Evolutionary conservation across 2,329 filamentous ascomycete species (phyloP).

Genomic region (Alternaria postmessia): DNA sequence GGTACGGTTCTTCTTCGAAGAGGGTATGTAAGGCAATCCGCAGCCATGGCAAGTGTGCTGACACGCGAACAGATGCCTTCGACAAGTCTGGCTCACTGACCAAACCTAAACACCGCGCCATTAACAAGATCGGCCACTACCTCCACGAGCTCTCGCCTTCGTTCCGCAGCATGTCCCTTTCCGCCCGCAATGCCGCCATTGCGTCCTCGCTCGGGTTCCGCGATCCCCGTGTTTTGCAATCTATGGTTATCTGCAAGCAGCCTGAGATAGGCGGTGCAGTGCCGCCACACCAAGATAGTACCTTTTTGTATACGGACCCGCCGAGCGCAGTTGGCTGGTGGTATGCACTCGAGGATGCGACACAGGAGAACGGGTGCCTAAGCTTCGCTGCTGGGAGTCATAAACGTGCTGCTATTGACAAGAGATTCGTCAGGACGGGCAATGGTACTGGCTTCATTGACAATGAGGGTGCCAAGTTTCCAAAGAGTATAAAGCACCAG

Average conservation of each 20-base stretch:
- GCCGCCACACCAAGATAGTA: conserved; percentile 88
- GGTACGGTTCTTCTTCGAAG: conserved; percentile 96
- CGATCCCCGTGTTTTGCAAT: conserved; percentile 83
- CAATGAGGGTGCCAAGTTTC: conserved; percentile 73
- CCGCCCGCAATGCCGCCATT: conserved; percentile 66
- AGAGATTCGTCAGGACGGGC: conserved; percentile 75
- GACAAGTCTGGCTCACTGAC: conserved; percentile 67
- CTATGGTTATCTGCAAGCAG: conserved; percentile 99
- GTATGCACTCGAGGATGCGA: conserved; percentile 96
- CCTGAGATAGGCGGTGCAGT: conserved; percentile 94
- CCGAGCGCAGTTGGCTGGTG: conserved; percentile 94
- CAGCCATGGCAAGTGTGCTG: not conserved
- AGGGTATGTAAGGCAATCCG: conserved; percentile 55
- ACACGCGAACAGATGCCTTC: conserved; percentile 72
- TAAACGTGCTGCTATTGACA: conserved; percentile 71
- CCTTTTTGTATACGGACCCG: conserved; percentile 89
- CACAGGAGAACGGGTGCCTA: conserved; percentile 84
- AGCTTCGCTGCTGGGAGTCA: conserved; percentile 87
- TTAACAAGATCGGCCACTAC: conserved; percentile 72
- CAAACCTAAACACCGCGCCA: conserved; percentile 82
- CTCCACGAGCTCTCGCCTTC: conserved; percentile 57
- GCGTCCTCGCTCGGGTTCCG: conserved; percentile 75
- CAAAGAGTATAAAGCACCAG: conserved; percentile 53
- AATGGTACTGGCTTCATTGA: conserved; percentile 61
- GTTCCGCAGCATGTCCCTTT: conserved; percentile 63